A percentile compares a stretch with the other conserved stretches of the same genome.
Conservation (phyloP, 2,329 filamentous ascomycete genomes). For the Corynespora cassiicola region DNA sequence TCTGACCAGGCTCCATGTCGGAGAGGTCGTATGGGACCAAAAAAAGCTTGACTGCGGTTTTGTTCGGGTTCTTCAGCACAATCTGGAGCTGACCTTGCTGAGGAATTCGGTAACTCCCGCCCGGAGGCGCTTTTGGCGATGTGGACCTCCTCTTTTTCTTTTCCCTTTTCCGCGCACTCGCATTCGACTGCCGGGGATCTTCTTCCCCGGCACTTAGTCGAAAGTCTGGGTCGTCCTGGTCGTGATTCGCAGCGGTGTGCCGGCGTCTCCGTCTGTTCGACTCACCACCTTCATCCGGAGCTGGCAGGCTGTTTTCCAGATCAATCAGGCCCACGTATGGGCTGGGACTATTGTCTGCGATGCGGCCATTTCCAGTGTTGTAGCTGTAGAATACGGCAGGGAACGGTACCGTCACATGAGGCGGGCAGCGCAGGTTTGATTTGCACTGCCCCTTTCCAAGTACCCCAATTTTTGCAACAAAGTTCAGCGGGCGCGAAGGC, state of each 20-base stretch:
- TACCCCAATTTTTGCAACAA: conserved; percentile 93
- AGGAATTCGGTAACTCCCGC: conserved; percentile 92
- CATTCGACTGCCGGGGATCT: conserved; percentile 17
- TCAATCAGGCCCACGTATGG: conserved; percentile 96
- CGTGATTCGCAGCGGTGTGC: conserved; percentile 28
- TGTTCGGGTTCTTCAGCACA: conserved; percentile 97
- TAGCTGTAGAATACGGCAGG: conserved; percentile 98
- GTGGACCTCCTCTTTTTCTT: conserved; percentile 65
- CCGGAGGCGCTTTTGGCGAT: conserved; percentile 73
- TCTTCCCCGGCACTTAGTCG: conserved; percentile 23
- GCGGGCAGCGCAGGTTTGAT: conserved; percentile 80
- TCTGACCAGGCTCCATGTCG: conserved; percentile 92
- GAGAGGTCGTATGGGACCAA: conserved; percentile 89
- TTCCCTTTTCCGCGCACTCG: conserved; percentile 54
- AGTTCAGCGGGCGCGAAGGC: conserved; percentile 89
- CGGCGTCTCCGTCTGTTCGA: conserved; percentile 50
- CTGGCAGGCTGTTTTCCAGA: conserved; percentile 78
- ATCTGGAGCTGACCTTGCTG: conserved; percentile 95
- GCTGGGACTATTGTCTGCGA: conserved; percentile 83
- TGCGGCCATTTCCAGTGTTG: conserved; percentile 70
- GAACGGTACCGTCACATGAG: conserved; percentile 89
- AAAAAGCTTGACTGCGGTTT: conserved; percentile 96
- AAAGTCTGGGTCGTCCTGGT: conserved; percentile 33
- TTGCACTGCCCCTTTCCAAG: conserved; percentile 90
- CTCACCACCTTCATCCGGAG: conserved; percentile 51